Evolutionary conservation across 2,329 filamentous ascomycete genomes (phyloP), one percentile per base, ranked within the genome.

Genomic region (Botrytis elliptica): DNA sequence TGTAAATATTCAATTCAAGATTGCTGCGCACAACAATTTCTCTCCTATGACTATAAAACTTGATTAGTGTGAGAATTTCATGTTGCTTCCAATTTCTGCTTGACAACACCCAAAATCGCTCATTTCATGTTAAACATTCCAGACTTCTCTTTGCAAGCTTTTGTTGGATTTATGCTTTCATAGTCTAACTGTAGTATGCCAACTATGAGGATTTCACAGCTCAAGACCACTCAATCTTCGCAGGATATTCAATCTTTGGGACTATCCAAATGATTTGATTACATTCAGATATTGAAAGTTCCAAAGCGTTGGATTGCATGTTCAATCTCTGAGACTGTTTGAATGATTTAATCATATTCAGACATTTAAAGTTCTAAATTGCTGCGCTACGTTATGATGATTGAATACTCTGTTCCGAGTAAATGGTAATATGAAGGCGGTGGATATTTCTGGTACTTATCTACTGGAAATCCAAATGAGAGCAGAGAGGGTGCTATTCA

Each of bases 1-100:
- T 67, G 64, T 38, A 67, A 52, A 36, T 64, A 64, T 64, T 20
- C 38, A 64, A 64, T 67, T 67, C 12, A 49, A n/a, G 14, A 20
- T 67, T 67, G 16, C 29, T 67, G 44, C 33, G 22, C 29, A n/a
- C 4, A 38, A 52, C 5, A 7, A 40, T 33, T 38, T 49, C 29
- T 25, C 22, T 49, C 12, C 29, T 49, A 6, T n/a, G 44, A 36
- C 49, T 33, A 20, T 9, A 38, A 8, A 9, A n/a, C 9, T 29
- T 16, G 29, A 14, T n/a, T 66, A 10, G 2, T 36, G 64, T 66
- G 42, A 49, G 7, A 55, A 16, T 9, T 38, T 10, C 10, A 65
- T 29, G 18, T 52, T n/a, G 25, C 20, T 12, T 49, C 9, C 46
- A 49, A 25, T 25, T 10, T 49, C 46, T 22, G 22, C 22, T 25